Base-by-base conservation (phyloP, 768 basidiomycete species). In the Podaxis carcinomalis region DNA sequence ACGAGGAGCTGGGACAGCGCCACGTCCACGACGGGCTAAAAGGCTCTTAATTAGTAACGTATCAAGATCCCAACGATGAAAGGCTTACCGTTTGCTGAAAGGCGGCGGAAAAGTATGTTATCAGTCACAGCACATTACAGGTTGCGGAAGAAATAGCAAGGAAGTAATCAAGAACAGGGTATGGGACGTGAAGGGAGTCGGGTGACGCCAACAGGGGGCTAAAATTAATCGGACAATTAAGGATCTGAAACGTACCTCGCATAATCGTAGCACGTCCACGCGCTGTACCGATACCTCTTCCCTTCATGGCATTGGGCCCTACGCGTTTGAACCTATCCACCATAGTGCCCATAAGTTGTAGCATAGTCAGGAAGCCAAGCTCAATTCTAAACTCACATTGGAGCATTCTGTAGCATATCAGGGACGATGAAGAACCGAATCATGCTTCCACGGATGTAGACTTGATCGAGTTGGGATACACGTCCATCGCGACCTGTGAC, bases 381-480 rank as follows among this genome's bases (percentile, higher is more conserved):
- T 19, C 19, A 7, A 5, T 4, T 42, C 61, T 46, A 39, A 46
- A 64, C 57, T 58, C 71, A 95, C 97, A 99, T 99, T 19, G 97
- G 97, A 13, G 97, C 97, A 73, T 98, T 98, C 72, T 98, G 92
- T 67, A 99, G 80, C 92, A 99, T 98, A 75, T 98, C 97, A 58
- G 97, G 97, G 21, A 99, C 97, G 73, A 98, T 98, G 78, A 98
- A 96, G 81, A 97, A 98, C 65, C 97, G 84, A 66, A 98, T 81
- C 92, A 98, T 97, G 73, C 94, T 95, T 61, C 97, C 97, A 68
- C 97, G 83, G 67, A 99, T 99, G 76, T 99, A 99, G 35, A 98
- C 96, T 75, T 98, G 96, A 78, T 98, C 97, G 54, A 99, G 82
- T 73, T 99, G 97, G 11, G 97, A 97, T 28, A 99, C 94, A 68